A percentile compares a stretch with the other conserved stretches of the same genome.
Evolutionary conservation across 352 stramenopile genomes (phyloP).

Genomic region (Pythium utonaiense): DNA sequence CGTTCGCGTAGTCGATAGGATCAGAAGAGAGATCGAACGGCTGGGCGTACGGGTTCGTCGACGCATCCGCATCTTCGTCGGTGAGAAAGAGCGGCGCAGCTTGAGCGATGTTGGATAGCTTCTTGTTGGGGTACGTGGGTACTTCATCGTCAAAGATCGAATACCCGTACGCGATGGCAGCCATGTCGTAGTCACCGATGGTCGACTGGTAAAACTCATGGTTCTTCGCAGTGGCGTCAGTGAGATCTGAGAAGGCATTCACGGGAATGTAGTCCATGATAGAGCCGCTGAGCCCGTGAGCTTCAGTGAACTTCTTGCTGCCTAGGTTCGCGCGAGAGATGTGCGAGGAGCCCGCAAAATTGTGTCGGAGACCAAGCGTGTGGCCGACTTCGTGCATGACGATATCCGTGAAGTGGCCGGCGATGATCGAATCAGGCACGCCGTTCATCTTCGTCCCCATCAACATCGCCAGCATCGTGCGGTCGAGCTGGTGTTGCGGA

Average conservation of each 20-base stretch:
- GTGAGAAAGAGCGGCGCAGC: slow-evolving; percentile 57
- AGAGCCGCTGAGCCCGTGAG: slow-evolving; percentile 52
- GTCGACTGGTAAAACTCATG: slow-evolving; percentile 68
- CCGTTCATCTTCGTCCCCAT: slow-evolving; percentile 24
- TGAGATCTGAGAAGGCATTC: slow-evolving; percentile 81
- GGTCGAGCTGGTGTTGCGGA: slow-evolving; percentile 37
- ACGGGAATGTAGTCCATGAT: slow-evolving; percentile 88
- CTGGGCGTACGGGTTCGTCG: slow-evolving; percentile 49
- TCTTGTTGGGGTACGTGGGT: slow-evolving; percentile 39
- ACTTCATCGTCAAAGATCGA: slow-evolving; percentile 36
- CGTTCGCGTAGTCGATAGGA: slow-evolving; percentile 48
- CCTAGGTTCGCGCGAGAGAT: slow-evolving; percentile 55
- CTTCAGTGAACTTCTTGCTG: slow-evolving; percentile 41
- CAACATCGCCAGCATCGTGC: slow-evolving; percentile 34
- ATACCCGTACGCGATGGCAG: slow-evolving; percentile 87
- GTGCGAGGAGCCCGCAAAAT: slow-evolving; percentile 66
- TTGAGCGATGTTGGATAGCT: slow-evolving; percentile 38
- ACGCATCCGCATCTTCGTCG: slow-evolving; percentile 44
- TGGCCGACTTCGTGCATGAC: slow-evolving; percentile 90
- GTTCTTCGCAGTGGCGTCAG: slow-evolving; percentile 23
- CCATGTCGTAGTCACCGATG: slow-evolving; percentile 76
- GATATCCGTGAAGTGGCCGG: slow-evolving; percentile 65
- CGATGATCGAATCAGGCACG: slow-evolving; percentile 57
- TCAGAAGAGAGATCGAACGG: slow-evolving; percentile 58
- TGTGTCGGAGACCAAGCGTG: slow-evolving; percentile 83